Conservation (phyloP, 108 stramenopile genomes). For the Fragilariopsis cylindrus region DNA sequence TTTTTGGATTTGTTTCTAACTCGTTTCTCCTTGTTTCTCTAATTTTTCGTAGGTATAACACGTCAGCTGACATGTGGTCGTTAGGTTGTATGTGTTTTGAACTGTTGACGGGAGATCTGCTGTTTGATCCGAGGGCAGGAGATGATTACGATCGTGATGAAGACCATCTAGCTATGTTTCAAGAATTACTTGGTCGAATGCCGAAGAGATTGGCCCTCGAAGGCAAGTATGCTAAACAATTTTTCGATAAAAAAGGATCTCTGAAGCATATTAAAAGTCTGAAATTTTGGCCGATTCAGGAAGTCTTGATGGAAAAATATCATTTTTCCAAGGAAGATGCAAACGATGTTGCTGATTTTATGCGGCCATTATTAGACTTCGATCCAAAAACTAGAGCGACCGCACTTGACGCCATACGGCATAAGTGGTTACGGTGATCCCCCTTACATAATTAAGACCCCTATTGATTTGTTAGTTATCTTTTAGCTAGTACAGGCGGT, state of each 20-base stretch:
- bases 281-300: conserved; percentile 96
- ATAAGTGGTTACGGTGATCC: conserved; percentile 77
- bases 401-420: conserved; percentile 76
- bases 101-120: conserved; percentile 95
- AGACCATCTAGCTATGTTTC: conserved; percentile 98
- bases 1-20: not conserved
- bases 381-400: conserved; percentile 84
- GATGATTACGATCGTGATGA: conserved; percentile 95
- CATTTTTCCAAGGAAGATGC: conserved; percentile 83
- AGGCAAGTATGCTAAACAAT: conserved; percentile 94
- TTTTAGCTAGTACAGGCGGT: too few relatives aligned
- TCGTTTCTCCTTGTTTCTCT: not conserved
- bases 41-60: conserved; percentile 67
- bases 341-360: conserved; percentile 80
- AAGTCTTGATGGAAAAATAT: conserved; percentile 92
- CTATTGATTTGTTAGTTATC: too few relatives aligned
- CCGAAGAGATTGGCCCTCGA: conserved; percentile 86
- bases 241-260: conserved; percentile 95
- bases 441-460: too few relatives aligned
- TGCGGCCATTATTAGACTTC: conserved; percentile 83
- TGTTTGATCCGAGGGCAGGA: conserved; percentile 95
- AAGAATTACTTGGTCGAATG: conserved; percentile 95
- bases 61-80: conserved; percentile 99
- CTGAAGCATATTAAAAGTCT: conserved; percentile 96
- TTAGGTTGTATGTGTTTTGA: conserved; percentile 97